Base-by-base conservation (phyloP, 2,329 filamentous ascomycete genomes). In the Aspergillus oerlinghausenensis region DNA sequence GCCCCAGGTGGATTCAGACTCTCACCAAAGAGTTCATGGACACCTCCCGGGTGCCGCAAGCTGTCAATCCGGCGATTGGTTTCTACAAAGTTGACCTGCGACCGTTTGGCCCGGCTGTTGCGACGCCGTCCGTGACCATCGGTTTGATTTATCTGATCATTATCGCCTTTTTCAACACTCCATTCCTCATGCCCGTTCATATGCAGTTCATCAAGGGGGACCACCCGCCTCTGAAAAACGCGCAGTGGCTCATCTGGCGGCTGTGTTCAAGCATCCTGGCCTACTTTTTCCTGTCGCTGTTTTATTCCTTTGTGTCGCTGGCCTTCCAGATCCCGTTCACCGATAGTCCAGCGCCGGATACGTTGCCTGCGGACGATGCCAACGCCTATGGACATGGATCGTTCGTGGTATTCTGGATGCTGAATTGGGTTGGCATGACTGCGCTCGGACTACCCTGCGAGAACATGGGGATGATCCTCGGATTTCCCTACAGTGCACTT, bases 131-230 rank as follows among this genome's bases (percentile, higher is more conserved):
- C 1, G 80, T 87, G 2, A 82, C 78, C 1, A 85, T 88, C 53
- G 84, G 84, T 0, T 71, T 88, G 28, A 87, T 88, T 62, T 88
- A 88, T 65, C 73, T 87, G 1, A 87, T 88, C 63, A 87, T 88
- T 63, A 77, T 88, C 43, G 82, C 84, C 0, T 88, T 88, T 73
- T 87, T 88, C 74, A 84, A 80, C 28, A 87, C 85, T 68, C 77
- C 80, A 0, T 88, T 88, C 72, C 84, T 87, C 63, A 74, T 88
- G 48, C 85, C 85, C 0, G 82, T 86, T 14, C 84, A 88, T 67
- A 79, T 78, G 62, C 80, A 82, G 65, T 85, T 85, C 65, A 75
- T 86, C 57, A 75, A 80, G 50, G 77, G 77, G 10, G 52, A 60
- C 17, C 84, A 85, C 56, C 82, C 82, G 1, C 81, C 83, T 0